Percentiles rank a stretch among this genome's conserved stretches.
Evolutionary conservation across 768 basidiomycete species (phyloP).

Genomic region (Xanthoconium stramineum): DNA sequence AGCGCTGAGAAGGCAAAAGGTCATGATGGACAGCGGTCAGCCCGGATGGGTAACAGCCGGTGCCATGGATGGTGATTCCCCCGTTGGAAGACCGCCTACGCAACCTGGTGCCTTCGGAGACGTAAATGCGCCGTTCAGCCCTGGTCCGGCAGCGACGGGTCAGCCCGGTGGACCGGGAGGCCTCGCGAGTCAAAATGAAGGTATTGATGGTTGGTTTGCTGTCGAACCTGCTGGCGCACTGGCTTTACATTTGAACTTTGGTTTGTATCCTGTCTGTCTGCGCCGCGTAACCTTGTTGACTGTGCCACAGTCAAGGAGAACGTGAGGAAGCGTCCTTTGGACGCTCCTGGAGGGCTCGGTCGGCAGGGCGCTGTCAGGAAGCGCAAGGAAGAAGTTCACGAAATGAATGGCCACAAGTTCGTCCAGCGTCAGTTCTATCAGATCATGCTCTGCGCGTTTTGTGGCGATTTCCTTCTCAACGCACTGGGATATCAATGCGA

Average conservation of each 20-base stretch:
- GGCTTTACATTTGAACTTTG: slow-evolving; percentile 83
- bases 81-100: slow-evolving; percentile 44
- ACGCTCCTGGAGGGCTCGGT: slow-evolving; percentile 87
- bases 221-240: slow-evolving; percentile 98
- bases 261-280: slow-evolving; percentile 46
- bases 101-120: slow-evolving; percentile 49
- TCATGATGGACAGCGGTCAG: slow-evolving; percentile 79
- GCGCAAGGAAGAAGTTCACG: slow-evolving; percentile 96
- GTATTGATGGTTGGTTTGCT: slow-evolving; percentile 95
- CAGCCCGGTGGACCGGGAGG: slow-evolving; percentile 30
- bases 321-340: slow-evolving; percentile 91
- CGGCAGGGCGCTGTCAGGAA: slow-evolving; percentile 98
- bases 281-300: not conserved
- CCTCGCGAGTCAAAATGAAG: slow-evolving; percentile 48
- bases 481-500: slow-evolving; percentile 99
- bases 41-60: slow-evolving; percentile 96
- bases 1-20: slow-evolving; percentile 88
- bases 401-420: slow-evolving; percentile 99
- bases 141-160: slow-evolving; percentile 29
- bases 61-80: slow-evolving; percentile 70
- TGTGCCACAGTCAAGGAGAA: slow-evolving; percentile 86
- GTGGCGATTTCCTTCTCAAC: slow-evolving; percentile 95
- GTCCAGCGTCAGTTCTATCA: slow-evolving; percentile 97
- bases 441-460: slow-evolving; percentile 97
- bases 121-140: slow-evolving; percentile 39